Evolutionary conservation across 2,329 filamentous ascomycete species (phyloP).

Genomic region (Pseudogymnoascus sp.): DNA sequence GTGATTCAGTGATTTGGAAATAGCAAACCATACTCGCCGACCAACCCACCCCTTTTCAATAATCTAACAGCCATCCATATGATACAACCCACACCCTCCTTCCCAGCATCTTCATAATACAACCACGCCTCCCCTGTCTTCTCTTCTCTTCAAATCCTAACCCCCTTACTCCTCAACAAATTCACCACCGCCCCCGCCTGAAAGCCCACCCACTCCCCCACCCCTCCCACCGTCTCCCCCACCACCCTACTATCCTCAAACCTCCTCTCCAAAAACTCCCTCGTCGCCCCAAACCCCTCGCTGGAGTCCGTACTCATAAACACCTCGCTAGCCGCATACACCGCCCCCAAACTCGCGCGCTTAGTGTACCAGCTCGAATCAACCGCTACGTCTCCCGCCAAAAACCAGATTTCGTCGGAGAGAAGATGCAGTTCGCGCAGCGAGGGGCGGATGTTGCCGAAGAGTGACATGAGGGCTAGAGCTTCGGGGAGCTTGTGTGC

Average conservation of each 20-base stretch:
- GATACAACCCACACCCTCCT: neutral
- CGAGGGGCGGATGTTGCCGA: slow-evolving; percentile 65
- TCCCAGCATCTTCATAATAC: neutral
- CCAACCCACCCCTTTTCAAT: neutral
- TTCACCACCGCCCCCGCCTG: slow-evolving; percentile 70
- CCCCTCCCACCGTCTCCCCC: slow-evolving; percentile 51
- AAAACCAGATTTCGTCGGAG: slow-evolving; percentile 85
- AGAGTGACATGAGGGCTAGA: slow-evolving; percentile 81
- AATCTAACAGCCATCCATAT: neutral
- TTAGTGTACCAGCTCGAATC: slow-evolving; percentile 85
- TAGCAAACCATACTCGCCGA: neutral
- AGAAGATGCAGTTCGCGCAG: slow-evolving; percentile 71
- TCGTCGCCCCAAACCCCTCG: slow-evolving; percentile 64
- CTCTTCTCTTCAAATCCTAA: slow-evolving; percentile 75
- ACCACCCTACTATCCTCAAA: slow-evolving; percentile 54
- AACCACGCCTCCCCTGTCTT: slow-evolving; percentile 17
- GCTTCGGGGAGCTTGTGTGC: slow-evolving; percentile 45
- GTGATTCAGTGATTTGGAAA: neutral
- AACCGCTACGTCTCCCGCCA: slow-evolving; percentile 72
- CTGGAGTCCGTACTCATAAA: slow-evolving; percentile 90
- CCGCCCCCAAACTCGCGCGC: slow-evolving; percentile 49
- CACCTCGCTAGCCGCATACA: slow-evolving; percentile 74
- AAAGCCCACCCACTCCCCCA: slow-evolving; percentile 75
- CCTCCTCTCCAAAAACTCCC: slow-evolving; percentile 67
- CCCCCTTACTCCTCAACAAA: slow-evolving; percentile 76